phyloP scores from a whole-genome alignment of 2,329 filamentous ascomycete species.

The Aureobasidium subglaciale region DNA sequence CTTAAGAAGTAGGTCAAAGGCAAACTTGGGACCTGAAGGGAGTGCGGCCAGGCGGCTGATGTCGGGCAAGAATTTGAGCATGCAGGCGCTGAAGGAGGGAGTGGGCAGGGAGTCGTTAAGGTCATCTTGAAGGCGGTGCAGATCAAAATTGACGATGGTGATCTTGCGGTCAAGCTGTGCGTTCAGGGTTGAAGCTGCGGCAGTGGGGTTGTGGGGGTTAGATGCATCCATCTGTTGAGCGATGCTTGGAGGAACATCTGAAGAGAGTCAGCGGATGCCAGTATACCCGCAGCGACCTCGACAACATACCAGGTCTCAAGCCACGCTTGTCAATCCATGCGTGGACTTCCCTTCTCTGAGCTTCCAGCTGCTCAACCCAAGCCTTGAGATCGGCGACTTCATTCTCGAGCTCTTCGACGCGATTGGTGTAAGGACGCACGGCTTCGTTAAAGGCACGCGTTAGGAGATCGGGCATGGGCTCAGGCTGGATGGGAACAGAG shows the following conservation, averaged over 20 bases:
- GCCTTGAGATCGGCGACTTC: slow-evolving; percentile 45
- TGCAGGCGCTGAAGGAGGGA: slow-evolving; percentile 46
- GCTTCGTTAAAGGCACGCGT: slow-evolving; percentile 48
- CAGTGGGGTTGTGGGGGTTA: slow-evolving; percentile 33
- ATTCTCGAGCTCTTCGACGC: slow-evolving; percentile 45
- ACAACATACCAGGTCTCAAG: slow-evolving; percentile 41
- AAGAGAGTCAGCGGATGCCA: background rate
- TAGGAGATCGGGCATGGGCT: slow-evolving; percentile 45
- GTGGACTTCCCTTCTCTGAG: slow-evolving; percentile 45
- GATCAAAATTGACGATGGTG: slow-evolving; percentile 51
- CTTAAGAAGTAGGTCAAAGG: slow-evolving; percentile 49
- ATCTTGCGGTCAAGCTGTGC: slow-evolving; percentile 53
- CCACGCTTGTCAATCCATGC: slow-evolving; percentile 51
- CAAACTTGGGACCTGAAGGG: slow-evolving; percentile 41
- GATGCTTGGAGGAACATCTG: slow-evolving; percentile 46
- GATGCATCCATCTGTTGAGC: slow-evolving; percentile 47
- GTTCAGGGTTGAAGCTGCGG: slow-evolving; percentile 45
- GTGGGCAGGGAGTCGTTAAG: slow-evolving; percentile 48
- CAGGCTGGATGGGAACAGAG: slow-evolving; percentile 21
- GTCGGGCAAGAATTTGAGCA: slow-evolving; percentile 49
- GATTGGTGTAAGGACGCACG: slow-evolving; percentile 45
- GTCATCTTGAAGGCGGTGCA: slow-evolving; percentile 49
- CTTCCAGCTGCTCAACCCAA: slow-evolving; percentile 45
- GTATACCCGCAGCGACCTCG: background rate
- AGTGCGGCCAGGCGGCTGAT: slow-evolving; percentile 45